Conservation (phyloP, 2,329 filamentous ascomycete species). For the Lachnellula hyalina region DNA sequence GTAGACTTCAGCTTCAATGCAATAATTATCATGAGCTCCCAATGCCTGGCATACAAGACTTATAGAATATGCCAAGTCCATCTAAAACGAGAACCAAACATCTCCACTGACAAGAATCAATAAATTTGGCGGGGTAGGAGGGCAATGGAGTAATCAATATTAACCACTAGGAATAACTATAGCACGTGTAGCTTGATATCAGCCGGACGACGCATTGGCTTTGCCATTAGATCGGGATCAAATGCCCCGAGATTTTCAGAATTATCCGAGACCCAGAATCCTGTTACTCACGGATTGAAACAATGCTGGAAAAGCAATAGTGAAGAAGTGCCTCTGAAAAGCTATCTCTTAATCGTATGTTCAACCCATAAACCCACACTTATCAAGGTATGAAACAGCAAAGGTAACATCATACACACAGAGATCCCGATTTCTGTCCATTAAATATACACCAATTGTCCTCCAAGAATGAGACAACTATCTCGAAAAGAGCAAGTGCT, state of each 20-base stretch:
- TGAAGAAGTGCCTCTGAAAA: background rate
- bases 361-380: background rate
- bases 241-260: slow-evolving; percentile 13
- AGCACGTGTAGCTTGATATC: background rate
- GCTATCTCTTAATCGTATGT: background rate
- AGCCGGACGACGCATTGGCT: background rate
- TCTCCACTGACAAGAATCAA: background rate
- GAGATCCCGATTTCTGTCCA: background rate
- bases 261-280: slow-evolving; percentile 13
- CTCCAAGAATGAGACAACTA: background rate
- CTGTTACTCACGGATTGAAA: background rate
- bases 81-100: background rate
- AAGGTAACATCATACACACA: slow-evolving; percentile 1
- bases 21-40: background rate
- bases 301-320: slow-evolving; percentile 1
- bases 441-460: slow-evolving; percentile 1
- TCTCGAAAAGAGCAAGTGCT: background rate
- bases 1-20: background rate
- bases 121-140: slow-evolving; percentile 9
- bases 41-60: background rate
- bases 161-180: slow-evolving; percentile 10
- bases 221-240: slow-evolving; percentile 9
- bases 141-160: slow-evolving; percentile 6
- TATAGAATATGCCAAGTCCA: background rate
- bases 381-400: background rate